Percentiles rank a stretch among this genome's conserved stretches.
These are phyloP conservation scores for Cenchrus purpureus DNA, from an alignment of 176 grass and related monocot genomes.

Conservation along the genomic window DNA sequence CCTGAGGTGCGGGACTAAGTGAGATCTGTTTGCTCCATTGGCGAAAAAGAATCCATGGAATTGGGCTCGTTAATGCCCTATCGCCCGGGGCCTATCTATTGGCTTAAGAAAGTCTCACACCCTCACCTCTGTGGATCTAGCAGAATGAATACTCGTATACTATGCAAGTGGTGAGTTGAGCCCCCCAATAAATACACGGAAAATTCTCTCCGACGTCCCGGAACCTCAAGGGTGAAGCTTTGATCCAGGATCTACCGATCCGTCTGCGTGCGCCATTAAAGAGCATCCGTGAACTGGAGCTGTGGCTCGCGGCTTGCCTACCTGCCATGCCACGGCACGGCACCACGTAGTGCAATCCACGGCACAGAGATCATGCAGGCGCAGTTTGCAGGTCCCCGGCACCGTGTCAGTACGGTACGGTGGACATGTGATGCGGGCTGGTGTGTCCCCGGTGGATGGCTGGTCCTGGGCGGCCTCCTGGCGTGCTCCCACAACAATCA, in stretches of 20 bases:
- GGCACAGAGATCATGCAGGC: background rate
- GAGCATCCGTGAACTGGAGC: background rate
- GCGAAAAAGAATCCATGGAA: background rate
- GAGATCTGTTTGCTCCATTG: background rate
- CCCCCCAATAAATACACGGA: background rate
- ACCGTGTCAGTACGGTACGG: background rate
- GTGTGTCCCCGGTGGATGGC: no score
- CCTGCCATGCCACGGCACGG: background rate
- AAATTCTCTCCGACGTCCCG: slow-evolving; percentile 4
- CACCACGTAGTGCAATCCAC: background rate
- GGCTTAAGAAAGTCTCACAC: no score
- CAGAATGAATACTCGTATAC: background rate
- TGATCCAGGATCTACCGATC: background rate
- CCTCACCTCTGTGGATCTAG: background rate
- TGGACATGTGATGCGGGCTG: background rate
- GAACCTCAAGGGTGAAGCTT: background rate
- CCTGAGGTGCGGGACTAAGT: background rate
- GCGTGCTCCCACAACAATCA: no score
- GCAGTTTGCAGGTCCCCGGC: no score
- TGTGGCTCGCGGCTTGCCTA: background rate
- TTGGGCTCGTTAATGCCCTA: background rate
- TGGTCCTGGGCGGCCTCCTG: no score
- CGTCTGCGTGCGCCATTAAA: background rate
- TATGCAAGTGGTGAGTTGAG: background rate
- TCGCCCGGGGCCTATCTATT: background rate